Conservation (phyloP, 257 asterid genomes). For the Fraxinus americana region DNA sequence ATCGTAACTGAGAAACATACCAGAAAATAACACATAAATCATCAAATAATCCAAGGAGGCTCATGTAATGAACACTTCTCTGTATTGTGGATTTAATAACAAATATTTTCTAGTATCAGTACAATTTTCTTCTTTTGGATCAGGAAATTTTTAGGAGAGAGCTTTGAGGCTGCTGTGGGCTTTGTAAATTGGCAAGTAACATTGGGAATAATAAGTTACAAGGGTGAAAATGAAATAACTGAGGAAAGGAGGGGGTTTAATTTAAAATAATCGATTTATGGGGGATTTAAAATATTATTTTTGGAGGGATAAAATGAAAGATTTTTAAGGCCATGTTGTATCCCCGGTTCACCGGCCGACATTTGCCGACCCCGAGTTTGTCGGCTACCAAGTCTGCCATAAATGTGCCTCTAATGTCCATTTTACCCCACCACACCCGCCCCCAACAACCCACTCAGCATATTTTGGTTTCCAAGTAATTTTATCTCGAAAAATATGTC, state of each 20-base stretch:
- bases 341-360: conserved; percentile 73
- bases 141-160: conserved; percentile 24
- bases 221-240: conserved; percentile 7
- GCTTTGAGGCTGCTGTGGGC: not conserved
- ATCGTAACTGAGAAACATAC: conserved; percentile 22
- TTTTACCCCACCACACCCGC: conserved; percentile 11
- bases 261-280: not conserved
- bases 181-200: conserved; percentile 36
- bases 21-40: conserved; percentile 36
- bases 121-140: conserved; percentile 28
- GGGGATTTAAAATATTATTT: conserved; percentile 25
- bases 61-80: conserved; percentile 38
- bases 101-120: not conserved
- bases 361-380: conserved; percentile 74
- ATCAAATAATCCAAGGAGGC: conserved; percentile 50
- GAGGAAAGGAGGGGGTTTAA: conserved; percentile 12
- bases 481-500: no score
- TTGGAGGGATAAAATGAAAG: conserved; percentile 23
- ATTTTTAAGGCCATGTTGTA: conserved; percentile 46
- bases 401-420: conserved; percentile 22
- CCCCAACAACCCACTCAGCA: not conserved
- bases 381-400: conserved; percentile 58
- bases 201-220: conserved; percentile 42
- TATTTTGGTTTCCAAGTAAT: not conserved
- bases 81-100: not conserved